phyloP scores from a whole-genome alignment of 2,329 filamentous ascomycete species.

The Ascochyta pisi region DNA sequence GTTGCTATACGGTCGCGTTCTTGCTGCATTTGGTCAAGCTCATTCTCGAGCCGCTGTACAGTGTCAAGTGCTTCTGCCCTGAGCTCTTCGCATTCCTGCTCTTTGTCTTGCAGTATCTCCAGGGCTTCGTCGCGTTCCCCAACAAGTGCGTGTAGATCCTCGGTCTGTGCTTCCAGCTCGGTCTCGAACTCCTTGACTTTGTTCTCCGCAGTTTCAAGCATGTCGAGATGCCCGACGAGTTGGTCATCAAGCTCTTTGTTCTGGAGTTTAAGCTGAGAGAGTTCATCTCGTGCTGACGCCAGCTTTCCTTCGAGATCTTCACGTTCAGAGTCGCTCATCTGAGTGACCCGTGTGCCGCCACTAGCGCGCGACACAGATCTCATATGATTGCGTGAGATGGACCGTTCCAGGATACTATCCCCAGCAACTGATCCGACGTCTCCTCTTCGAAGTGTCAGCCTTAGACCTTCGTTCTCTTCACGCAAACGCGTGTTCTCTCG shows the following conservation, averaged over 20 bases:
- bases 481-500: slow-evolving; percentile 94
- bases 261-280: slow-evolving; percentile 84
- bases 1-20: slow-evolving; percentile 73
- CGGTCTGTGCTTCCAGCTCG: slow-evolving; percentile 78
- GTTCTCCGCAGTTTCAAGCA: slow-evolving; percentile 71
- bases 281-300: slow-evolving; percentile 81
- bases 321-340: slow-evolving; percentile 71
- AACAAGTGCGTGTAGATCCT: slow-evolving; percentile 80
- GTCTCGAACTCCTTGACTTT: slow-evolving; percentile 74
- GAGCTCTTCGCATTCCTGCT: slow-evolving; percentile 60
- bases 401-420: slow-evolving; percentile 93
- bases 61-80: slow-evolving; percentile 66
- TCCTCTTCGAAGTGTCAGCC: slow-evolving; percentile 80
- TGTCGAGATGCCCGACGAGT: slow-evolving; percentile 77
- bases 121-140: slow-evolving; percentile 86
- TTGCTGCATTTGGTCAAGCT: slow-evolving; percentile 74
- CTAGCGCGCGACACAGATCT: slow-evolving; percentile 78
- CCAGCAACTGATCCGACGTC: slow-evolving; percentile 69
- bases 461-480: slow-evolving; percentile 96
- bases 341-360: slow-evolving; percentile 61
- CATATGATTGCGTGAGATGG: slow-evolving; percentile 81
- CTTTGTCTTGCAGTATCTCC: slow-evolving; percentile 71
- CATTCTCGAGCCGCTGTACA: slow-evolving; percentile 64
- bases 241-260: slow-evolving; percentile 89
- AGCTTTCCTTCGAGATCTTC: slow-evolving; percentile 84